Percentiles rank a stretch among this genome's conserved stretches.
phyloP scores from a whole-genome alignment of 1,284 basidiomycete genomes.

The Leccinum solheimii region DNA sequence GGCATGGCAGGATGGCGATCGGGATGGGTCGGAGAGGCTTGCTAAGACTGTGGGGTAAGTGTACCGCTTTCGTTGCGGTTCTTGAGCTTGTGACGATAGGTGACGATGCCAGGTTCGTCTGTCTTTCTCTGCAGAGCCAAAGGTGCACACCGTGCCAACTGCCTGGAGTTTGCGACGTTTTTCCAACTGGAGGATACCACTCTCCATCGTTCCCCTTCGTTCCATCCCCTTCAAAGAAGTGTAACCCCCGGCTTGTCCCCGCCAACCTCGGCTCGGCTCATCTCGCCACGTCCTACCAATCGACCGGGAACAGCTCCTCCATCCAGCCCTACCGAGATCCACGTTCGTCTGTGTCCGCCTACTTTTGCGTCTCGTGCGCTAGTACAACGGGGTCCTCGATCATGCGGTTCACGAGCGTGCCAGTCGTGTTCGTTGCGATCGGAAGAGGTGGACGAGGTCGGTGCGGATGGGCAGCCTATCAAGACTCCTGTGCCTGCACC shows the following conservation, averaged over 20 bases:
- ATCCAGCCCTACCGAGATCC: slow-evolving; percentile 74
- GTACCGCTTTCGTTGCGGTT: too few relatives aligned
- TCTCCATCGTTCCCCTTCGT: slow-evolving; percentile 46
- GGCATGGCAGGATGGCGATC: too few relatives aligned
- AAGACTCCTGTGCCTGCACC: slow-evolving; percentile 31
- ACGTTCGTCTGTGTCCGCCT: slow-evolving; percentile 65
- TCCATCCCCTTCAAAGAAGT: slow-evolving; percentile 37
- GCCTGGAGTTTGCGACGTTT: too few relatives aligned
- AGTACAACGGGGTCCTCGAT: slow-evolving; percentile 80
- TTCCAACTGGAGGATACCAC: slow-evolving; percentile 11
- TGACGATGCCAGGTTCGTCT: too few relatives aligned
- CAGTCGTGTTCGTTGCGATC: slow-evolving; percentile 67
- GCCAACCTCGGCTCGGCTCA: slow-evolving; percentile 17
- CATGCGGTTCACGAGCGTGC: slow-evolving; percentile 82
- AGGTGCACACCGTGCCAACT: too few relatives aligned
- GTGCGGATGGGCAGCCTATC: slow-evolving; percentile 40
- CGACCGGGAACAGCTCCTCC: slow-evolving; percentile 39
- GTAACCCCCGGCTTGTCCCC: slow-evolving; percentile 39
- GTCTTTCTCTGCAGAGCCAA: too few relatives aligned
- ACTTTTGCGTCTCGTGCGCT: slow-evolving; percentile 84
- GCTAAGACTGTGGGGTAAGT: too few relatives aligned
- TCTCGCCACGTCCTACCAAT: slow-evolving; percentile 27
- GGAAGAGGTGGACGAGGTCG: slow-evolving; percentile 54
- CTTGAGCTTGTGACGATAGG: too few relatives aligned
- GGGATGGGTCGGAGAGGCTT: too few relatives aligned